A percentile compares a stretch with the other conserved stretches of the same genome.
Conservation (phyloP, 345 rosid genomes). For the Hypericum androsaemum region DNA sequence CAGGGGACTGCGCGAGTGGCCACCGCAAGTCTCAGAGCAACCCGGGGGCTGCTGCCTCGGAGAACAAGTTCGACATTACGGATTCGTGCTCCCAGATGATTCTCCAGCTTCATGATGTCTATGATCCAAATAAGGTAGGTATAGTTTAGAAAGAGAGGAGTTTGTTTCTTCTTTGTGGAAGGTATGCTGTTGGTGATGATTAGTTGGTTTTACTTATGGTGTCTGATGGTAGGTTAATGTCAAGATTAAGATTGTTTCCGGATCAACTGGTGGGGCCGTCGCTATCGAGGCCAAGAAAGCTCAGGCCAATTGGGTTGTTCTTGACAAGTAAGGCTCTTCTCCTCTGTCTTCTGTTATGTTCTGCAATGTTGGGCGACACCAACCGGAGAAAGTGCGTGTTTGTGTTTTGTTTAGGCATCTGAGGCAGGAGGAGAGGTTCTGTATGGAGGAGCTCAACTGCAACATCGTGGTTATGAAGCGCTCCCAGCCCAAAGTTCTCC, state of each 20-base stretch:
- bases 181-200: constrained; percentile 10
- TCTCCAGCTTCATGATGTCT: constrained; percentile 95
- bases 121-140: constrained; percentile 84
- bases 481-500: constrained; percentile 83
- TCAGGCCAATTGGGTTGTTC: constrained; percentile 81
- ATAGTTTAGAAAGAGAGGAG: background rate
- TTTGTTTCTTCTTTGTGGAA: constrained; percentile 5
- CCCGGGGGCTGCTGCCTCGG: constrained; percentile 19
- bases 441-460: constrained; percentile 95
- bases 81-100: constrained; percentile 97
- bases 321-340: constrained; percentile 69
- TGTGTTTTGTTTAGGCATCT: constrained; percentile 53
- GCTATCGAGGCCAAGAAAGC: constrained; percentile 73
- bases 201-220: constrained; percentile 1
- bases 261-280: constrained; percentile 78
- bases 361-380: background rate
- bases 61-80: constrained; percentile 64
- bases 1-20: constrained; percentile 87
- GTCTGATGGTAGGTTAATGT: constrained; percentile 56
- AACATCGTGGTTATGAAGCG: constrained; percentile 95
- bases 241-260: constrained; percentile 83
- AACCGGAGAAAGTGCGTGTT: constrained; percentile 8
- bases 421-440: constrained; percentile 69
- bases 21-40: constrained; percentile 41
- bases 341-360: background rate